phyloP scores from a whole-genome alignment of 495 filamentous ascomycete species.

The Tuber magnatum region DNA sequence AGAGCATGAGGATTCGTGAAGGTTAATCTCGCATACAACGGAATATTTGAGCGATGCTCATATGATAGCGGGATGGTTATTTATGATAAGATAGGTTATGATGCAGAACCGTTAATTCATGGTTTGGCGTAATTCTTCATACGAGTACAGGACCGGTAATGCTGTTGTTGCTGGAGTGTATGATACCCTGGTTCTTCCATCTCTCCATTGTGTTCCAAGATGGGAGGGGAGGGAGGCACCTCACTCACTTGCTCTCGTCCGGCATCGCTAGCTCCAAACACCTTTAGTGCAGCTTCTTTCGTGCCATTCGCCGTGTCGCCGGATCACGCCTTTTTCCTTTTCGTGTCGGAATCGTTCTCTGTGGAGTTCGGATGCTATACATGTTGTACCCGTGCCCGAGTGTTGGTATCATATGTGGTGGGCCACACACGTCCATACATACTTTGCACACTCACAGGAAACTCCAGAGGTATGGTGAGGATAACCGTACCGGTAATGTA shows the following conservation, averaged over 20 bases:
- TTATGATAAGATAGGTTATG: background rate
- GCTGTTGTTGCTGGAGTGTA: background rate
- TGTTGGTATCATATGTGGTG: conserved; percentile 20
- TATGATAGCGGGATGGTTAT: background rate
- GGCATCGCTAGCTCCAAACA: background rate
- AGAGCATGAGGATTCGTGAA: background rate
- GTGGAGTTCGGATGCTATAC: conserved; percentile 12
- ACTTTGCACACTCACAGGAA: conserved; percentile 17
- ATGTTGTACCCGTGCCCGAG: conserved; percentile 3
- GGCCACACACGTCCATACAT: conserved; percentile 13
- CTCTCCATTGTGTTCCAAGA: background rate
- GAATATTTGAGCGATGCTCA: background rate
- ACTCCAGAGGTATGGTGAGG: background rate
- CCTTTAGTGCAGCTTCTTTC: conserved; percentile 12
- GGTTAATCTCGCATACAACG: background rate
- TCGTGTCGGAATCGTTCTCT: conserved; percentile 29
- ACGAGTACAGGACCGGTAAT: background rate
- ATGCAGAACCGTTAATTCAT: background rate
- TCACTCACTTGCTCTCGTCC: background rate
- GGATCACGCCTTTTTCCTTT: conserved; percentile 34
- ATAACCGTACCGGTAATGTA: too few species aligned
- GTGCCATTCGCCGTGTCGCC: conserved; percentile 30
- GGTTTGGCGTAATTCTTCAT: background rate
- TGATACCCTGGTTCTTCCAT: background rate
- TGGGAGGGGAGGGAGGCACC: too few species aligned